Conservation (phyloP, 2,329 filamentous ascomycete genomes). For the Arthrobotrys megalospora region DNA sequence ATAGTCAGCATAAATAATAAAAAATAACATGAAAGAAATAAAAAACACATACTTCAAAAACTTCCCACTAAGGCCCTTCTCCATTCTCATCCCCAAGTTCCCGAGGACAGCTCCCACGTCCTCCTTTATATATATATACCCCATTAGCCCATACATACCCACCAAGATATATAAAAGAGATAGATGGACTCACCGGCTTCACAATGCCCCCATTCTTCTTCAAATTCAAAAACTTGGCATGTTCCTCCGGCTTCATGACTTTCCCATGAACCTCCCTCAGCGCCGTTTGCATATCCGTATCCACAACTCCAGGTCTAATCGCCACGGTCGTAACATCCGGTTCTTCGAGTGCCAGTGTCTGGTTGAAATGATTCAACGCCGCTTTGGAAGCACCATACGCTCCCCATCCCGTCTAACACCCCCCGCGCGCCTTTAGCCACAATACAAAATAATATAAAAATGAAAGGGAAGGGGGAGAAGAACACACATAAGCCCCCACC, state of each 20-base stretch:
- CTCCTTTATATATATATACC: slow-evolving; percentile 48
- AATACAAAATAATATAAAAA: background rate
- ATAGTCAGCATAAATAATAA: slow-evolving; percentile 3
- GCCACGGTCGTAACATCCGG: slow-evolving; percentile 81
- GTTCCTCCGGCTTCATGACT: slow-evolving; percentile 74
- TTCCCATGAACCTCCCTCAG: slow-evolving; percentile 80
- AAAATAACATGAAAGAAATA: background rate
- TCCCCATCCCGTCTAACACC: slow-evolving; percentile 75
- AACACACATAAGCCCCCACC: slow-evolving; percentile 73
- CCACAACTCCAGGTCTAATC: slow-evolving; percentile 74
- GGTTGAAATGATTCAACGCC: slow-evolving; percentile 82
- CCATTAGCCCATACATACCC: no score
- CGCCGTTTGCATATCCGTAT: slow-evolving; percentile 89
- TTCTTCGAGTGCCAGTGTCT: slow-evolving; percentile 83
- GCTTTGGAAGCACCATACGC: slow-evolving; percentile 88
- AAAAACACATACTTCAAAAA: slow-evolving; percentile 42
- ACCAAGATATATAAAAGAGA: no score
- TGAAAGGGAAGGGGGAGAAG: background rate
- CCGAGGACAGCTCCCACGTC: slow-evolving; percentile 52
- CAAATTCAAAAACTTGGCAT: slow-evolving; percentile 77
- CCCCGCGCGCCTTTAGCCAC: background rate
- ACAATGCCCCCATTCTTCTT: slow-evolving; percentile 81
- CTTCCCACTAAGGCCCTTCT: slow-evolving; percentile 46
- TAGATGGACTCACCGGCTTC: slow-evolving; percentile 60
- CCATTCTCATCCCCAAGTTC: slow-evolving; percentile 39